phyloP scores from a whole-genome alignment of 2,329 filamentous ascomycete genomes.

The Boeremia lycopersici region DNA sequence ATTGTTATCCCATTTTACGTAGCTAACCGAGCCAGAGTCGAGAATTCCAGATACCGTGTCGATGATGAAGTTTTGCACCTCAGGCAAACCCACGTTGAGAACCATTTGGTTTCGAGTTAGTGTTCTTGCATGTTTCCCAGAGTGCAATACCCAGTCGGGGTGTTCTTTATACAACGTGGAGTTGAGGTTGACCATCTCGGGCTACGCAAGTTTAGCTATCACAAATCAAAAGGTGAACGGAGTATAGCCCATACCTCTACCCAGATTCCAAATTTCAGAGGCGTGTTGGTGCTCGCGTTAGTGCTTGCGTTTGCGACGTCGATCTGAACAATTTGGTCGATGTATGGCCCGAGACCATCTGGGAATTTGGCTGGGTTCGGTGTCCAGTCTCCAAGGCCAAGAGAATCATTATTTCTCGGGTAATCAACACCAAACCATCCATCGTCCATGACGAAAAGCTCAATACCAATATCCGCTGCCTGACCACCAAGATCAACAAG shows the following conservation, averaged over 20 bases:
- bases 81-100: constrained; percentile 64
- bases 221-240: too few relatives aligned
- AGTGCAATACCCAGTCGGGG: constrained; percentile 68
- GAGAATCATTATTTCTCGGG: constrained; percentile 62
- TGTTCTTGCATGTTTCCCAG: constrained; percentile 62
- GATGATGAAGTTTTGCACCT: constrained; percentile 69
- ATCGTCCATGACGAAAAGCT: constrained; percentile 69
- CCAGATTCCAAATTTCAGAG: constrained; percentile 68
- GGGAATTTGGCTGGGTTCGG: constrained; percentile 66
- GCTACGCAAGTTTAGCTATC: constrained; percentile 31
- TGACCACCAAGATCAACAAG: constrained; percentile 63
- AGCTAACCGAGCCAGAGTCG: constrained; percentile 59
- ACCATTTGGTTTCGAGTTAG: constrained; percentile 65
- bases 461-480: constrained; percentile 64
- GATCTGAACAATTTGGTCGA: constrained; percentile 59
- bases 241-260: constrained; percentile 52
- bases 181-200: constrained; percentile 70
- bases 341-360: constrained; percentile 59
- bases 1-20: constrained; percentile 74
- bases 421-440: constrained; percentile 70
- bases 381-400: constrained; percentile 68
- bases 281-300: constrained; percentile 44
- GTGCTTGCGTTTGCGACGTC: constrained; percentile 50
- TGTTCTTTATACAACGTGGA: constrained; percentile 66
- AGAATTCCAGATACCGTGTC: constrained; percentile 61